These are phyloP conservation scores for Podospora tetraspora DNA, from an alignment of 495 filamentous ascomycete species.

Conservation along the genomic window DNA sequence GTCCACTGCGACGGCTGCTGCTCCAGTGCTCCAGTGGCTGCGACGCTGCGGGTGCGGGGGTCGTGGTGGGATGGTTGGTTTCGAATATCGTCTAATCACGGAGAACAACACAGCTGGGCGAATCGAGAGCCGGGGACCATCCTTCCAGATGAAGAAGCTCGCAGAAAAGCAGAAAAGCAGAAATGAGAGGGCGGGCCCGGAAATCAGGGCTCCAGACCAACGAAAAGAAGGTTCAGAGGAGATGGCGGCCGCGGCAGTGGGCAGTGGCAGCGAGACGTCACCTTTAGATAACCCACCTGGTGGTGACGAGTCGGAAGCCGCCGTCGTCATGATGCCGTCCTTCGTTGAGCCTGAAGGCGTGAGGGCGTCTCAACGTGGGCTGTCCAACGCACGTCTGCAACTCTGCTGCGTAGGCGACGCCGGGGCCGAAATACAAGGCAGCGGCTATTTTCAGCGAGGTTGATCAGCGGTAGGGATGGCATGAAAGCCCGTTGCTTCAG, in stretches of 20 bases:
- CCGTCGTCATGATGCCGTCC: constrained; percentile 4
- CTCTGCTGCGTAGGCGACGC: constrained; percentile 4
- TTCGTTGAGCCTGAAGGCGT: constrained; percentile 22
- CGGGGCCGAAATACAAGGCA: constrained; percentile 27
- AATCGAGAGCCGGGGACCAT: constrained; percentile 24
- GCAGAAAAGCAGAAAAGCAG: constrained; percentile 6
- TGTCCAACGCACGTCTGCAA: constrained; percentile 6
- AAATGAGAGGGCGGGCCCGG: constrained; percentile 19
- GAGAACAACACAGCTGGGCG: constrained; percentile 21
- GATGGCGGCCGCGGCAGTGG: background rate
- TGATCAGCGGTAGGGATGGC: constrained; percentile 45
- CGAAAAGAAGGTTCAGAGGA: constrained; percentile 15
- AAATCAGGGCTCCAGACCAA: constrained; percentile 16
- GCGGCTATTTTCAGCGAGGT: constrained; percentile 43
- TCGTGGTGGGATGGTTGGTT: constrained; percentile 24
- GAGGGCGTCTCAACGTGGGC: background rate
- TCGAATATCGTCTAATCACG: constrained; percentile 30
- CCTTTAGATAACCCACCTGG: constrained; percentile 22
- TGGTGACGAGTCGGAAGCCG: background rate
- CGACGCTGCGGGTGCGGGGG: constrained; percentile 11
- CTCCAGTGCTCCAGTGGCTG: constrained; percentile 6
- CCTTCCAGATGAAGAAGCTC: constrained; percentile 15
- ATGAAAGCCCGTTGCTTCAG: constrained; percentile 12
- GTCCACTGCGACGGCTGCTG: constrained; percentile 2
- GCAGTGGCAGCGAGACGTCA: constrained; percentile 20